Conservation (phyloP, 495 filamentous ascomycete genomes). For the Neurospora sp. region DNA sequence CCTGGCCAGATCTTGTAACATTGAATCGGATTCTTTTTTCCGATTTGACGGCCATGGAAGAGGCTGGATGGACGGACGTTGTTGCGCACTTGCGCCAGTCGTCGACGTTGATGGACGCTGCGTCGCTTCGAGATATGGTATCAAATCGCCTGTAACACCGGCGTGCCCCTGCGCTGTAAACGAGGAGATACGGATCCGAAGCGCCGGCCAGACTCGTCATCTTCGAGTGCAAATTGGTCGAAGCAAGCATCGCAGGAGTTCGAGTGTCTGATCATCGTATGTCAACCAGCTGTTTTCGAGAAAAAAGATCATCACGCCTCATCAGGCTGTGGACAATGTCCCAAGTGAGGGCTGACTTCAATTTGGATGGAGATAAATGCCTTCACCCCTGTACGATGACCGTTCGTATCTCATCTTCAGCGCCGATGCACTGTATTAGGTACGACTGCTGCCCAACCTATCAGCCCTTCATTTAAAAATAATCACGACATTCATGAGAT, state of each 20-base stretch:
- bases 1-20: neutral
- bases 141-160: neutral
- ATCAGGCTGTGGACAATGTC: neutral
- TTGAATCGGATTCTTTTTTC: neutral
- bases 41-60: neutral
- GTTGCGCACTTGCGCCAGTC: neutral
- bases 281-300: neutral
- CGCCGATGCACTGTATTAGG: neutral
- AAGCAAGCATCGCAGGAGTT: neutral
- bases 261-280: neutral
- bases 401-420: neutral
- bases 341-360: neutral
- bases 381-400: neutral
- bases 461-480: neutral
- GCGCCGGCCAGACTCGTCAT: neutral
- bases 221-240: neutral
- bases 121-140: neutral
- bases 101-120: neutral
- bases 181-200: neutral
- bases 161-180: neutral
- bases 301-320: neutral
- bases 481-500: neutral
- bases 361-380: neutral
- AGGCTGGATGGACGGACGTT: neutral
- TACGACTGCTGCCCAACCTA: neutral